phyloP scores from a whole-genome alignment of 768 basidiomycete genomes.

The Pulveroboletus sp. region DNA sequence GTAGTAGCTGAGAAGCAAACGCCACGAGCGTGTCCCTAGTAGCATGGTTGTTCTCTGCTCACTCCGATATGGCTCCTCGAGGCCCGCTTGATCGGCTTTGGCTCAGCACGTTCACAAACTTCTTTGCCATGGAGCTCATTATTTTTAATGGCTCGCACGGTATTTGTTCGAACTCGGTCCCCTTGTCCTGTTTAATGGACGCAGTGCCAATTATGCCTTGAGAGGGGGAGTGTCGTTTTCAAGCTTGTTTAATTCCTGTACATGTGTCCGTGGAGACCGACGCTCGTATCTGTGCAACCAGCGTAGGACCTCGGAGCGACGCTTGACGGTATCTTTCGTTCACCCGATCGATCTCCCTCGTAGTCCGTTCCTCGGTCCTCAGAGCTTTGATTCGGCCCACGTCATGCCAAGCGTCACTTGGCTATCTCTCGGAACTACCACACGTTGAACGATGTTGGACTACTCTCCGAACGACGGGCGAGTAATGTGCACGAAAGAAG shows the following conservation, averaged over 20 bases:
- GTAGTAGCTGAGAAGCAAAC: too few species aligned
- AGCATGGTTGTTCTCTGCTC: too few species aligned
- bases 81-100: not conserved
- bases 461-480: too few species aligned
- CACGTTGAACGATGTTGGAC: too few species aligned
- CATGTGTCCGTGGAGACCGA: not conserved
- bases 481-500: too few species aligned
- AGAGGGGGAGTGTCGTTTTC: not conserved
- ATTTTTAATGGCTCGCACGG: too few species aligned
- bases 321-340: too few species aligned
- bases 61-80: not conserved
- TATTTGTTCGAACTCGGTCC: too few species aligned
- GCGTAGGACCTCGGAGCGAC: not conserved
- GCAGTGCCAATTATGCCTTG: not conserved
- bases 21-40: too few species aligned
- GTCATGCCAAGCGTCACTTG: not conserved
- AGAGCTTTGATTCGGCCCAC: not conserved
- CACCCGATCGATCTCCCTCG: not conserved
- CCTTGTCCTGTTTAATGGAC: not conserved
- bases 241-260: too few species aligned
- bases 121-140: not conserved
- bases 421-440: too few species aligned
- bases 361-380: too few species aligned
- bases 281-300: not conserved
- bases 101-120: not conserved